Evolutionary conservation across 1,284 basidiomycete species (phyloP), one percentile per base, ranked within the genome.

Genomic region (Boletus albobrunnescens): DNA sequence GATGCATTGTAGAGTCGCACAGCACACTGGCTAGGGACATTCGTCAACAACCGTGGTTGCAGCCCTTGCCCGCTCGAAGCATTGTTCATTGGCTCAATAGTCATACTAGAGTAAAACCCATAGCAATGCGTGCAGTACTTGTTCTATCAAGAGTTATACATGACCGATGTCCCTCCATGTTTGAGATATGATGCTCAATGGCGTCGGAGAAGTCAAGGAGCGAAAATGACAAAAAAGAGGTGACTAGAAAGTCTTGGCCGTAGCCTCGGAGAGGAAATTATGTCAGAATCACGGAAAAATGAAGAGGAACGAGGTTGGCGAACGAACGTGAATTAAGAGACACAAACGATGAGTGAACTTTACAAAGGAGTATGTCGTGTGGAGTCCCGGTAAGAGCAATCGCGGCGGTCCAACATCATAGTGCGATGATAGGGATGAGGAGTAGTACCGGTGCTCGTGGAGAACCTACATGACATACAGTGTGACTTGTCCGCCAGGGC

Each of bases 401-500:
- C 54, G 55, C 49, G 44, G 44, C 26, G 43, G 44, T 36, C 30
- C 26, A 24, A 46, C 1, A 19, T 37, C 43, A 13, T 27, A 32
- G 26, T 28, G 38, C 36, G 38, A 53, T 33, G 45, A 31, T 30
- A 41, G 30, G 53, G 36, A 43, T 46, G 36, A 24, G 13, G 31
- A 28, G 19, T 36, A 37, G 38, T 48, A 37, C 36, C 26, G 27
- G 14, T 14, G 8, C 16, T 43, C 41, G 49, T 41, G 39, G 53
- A 41, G 46, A 43, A 47, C 40, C 46, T 71, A 88, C 61, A 78
- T 82, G 59, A 89, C 87, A 65, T 78, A 87, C 42, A 88, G 75
- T 17, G 80, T 84, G 47, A 89, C 84, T 68, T 87, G 84, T 53
- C 80, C 82, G 23, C 82, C 84, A 17, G 82, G 81, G 54, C 78